Percentiles rank a stretch among this genome's conserved stretches.
Evolutionary conservation across 768 basidiomycete genomes (phyloP).

Genomic region (Amanita rubescens): DNA sequence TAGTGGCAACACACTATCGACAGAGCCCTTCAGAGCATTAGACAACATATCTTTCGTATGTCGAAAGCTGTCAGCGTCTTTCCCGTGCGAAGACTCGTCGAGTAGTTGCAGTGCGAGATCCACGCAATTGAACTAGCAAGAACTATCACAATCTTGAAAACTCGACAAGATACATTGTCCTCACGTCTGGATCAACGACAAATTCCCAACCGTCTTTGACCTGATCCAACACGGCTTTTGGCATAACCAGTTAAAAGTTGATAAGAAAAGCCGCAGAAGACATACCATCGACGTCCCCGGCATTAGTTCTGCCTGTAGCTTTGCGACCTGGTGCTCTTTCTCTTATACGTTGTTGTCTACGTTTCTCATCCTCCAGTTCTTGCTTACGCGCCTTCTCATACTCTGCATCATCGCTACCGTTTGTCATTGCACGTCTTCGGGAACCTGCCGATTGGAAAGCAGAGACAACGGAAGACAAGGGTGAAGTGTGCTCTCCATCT

Average conservation of each 20-base stretch:
- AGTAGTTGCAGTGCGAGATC: constrained; percentile 87
- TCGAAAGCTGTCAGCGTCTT: constrained; percentile 71
- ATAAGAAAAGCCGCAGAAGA: not conserved
- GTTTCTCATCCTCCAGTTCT: constrained; percentile 57
- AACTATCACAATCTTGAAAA: constrained; percentile 7
- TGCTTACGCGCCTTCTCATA: constrained; percentile 50
- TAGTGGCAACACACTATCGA: constrained; percentile 58
- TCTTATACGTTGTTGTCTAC: constrained; percentile 60
- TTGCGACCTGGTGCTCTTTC: constrained; percentile 58
- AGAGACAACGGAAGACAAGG: constrained; percentile 51
- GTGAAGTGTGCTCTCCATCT: constrained; percentile 30
- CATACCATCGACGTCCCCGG: constrained; percentile 84
- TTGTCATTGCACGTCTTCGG: constrained; percentile 46
- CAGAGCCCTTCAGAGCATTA: constrained; percentile 76
- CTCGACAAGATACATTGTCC: constrained; percentile 14
- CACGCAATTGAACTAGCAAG: constrained; percentile 80
- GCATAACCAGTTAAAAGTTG: not conserved
- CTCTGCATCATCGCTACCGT: constrained; percentile 45
- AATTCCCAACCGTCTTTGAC: constrained; percentile 90
- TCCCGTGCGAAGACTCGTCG: constrained; percentile 65
- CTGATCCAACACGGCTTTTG: constrained; percentile 73
- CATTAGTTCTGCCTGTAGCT: constrained; percentile 45
- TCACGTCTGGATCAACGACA: constrained; percentile 73
- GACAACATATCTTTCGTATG: constrained; percentile 72
- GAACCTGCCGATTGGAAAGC: constrained; percentile 64